These are phyloP conservation scores for Nakaseomyces bracarensis DNA, from an alignment of 1,139 yeast genomes.

Conservation along the genomic window DNA sequence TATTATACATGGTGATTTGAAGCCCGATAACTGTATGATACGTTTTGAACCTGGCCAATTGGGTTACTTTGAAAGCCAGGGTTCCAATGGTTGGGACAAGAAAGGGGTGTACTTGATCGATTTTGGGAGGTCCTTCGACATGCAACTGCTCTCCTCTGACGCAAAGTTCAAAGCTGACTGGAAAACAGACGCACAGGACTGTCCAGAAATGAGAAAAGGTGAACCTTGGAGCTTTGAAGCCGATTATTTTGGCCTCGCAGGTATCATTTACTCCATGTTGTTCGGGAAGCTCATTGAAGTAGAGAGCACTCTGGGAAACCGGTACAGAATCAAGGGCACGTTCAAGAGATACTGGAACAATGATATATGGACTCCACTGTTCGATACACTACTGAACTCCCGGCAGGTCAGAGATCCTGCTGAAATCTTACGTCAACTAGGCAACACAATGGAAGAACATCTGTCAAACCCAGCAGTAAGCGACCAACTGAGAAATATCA, in stretches of 20 bases:
- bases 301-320: constrained; percentile 26
- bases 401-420: constrained; percentile 11
- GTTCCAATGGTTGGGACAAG: constrained; percentile 42
- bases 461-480: constrained; percentile 8
- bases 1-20: constrained; percentile 77
- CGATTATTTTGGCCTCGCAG: constrained; percentile 81
- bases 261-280: constrained; percentile 62
- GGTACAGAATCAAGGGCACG: constrained; percentile 36
- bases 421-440: not conserved
- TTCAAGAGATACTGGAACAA: constrained; percentile 74
- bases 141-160: constrained; percentile 45
- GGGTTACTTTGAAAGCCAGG: constrained; percentile 33
- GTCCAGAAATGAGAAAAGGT: constrained; percentile 59
- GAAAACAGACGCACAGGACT: constrained; percentile 65
- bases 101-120: constrained; percentile 66
- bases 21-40: constrained; percentile 83
- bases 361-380: constrained; percentile 62
- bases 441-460: not conserved
- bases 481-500: constrained; percentile 7
- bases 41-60: constrained; percentile 37
- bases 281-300: constrained; percentile 58
- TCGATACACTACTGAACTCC: constrained; percentile 59
- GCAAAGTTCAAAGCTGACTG: constrained; percentile 54
- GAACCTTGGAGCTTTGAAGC: constrained; percentile 72
- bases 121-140: constrained; percentile 76